Evolutionary conservation across 305 asterid species (phyloP).

Genomic region (Caryopteris hybrid): DNA sequence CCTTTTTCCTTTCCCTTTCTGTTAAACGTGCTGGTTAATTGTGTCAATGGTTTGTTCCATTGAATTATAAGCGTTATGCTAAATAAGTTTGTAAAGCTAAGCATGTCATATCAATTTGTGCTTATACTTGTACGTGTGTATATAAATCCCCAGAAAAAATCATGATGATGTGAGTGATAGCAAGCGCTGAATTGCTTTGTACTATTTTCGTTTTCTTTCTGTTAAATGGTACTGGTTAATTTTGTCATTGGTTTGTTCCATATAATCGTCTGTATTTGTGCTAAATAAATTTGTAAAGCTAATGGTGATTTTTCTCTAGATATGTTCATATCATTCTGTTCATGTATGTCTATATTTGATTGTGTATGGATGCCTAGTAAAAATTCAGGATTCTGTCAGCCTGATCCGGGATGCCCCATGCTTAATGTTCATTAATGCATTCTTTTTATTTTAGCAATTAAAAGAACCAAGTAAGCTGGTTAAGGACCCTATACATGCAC

Average conservation of each 20-base stretch:
- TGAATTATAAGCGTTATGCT: neutral
- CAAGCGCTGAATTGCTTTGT: neutral
- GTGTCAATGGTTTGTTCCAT: neutral
- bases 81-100: neutral
- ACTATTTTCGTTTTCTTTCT: neutral
- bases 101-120: too few relatives aligned
- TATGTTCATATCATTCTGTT: neutral
- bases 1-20: neutral
- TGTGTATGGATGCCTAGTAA: neutral
- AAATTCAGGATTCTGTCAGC: neutral
- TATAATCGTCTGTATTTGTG: neutral
- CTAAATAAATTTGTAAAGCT: neutral
- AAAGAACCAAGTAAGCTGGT: neutral
- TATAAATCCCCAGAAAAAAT: too few relatives aligned
- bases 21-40: neutral
- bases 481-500: neutral
- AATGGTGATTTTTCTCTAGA: neutral
- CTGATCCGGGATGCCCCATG: neutral
- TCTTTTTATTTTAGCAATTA: neutral
- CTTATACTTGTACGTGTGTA: too few relatives aligned
- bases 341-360: neutral
- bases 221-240: neutral
- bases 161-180: neutral
- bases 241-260: neutral
- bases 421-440: neutral